These are phyloP conservation scores for Coemansia guatemalensis DNA, from an alignment of 192 early-diverging fungal genomes.

Conservation along the genomic window DNA sequence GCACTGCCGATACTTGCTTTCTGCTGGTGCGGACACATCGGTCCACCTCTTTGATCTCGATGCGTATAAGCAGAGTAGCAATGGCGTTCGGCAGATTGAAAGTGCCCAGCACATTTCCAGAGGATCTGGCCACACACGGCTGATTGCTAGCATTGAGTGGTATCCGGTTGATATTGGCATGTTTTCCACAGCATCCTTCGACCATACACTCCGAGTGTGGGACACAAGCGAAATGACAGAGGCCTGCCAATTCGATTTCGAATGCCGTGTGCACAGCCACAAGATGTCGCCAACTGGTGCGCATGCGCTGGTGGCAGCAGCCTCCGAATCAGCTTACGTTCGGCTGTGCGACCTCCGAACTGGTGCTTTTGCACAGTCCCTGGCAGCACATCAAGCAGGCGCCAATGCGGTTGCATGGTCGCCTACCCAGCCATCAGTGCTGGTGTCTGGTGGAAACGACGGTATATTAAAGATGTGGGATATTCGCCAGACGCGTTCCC, in stretches of 20 bases:
- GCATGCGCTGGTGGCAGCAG: constrained; percentile 78
- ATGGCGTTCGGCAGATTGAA: constrained; percentile 16
- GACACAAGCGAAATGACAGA: constrained; percentile 72
- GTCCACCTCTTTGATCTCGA: constrained; percentile 52
- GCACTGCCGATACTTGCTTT: constrained; percentile 34
- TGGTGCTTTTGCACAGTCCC: constrained; percentile 37
- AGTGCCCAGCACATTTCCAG: constrained; percentile 19
- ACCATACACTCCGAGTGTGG: constrained; percentile 77
- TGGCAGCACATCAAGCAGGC: constrained; percentile 60
- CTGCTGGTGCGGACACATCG: constrained; percentile 40
- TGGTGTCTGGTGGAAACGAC: constrained; percentile 79
- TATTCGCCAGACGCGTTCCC: constrained; percentile 71
- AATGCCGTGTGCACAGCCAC: constrained; percentile 66
- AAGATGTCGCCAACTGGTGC: constrained; percentile 74
- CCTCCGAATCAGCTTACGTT: constrained; percentile 63
- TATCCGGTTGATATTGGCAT: constrained; percentile 83
- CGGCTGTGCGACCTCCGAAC: constrained; percentile 74
- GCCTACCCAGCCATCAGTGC: constrained; percentile 61
- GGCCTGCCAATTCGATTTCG: constrained; percentile 69
- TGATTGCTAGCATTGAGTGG: constrained; percentile 74
- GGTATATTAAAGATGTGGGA: constrained; percentile 80
- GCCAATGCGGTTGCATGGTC: constrained; percentile 74
- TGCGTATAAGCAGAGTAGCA: neutral
- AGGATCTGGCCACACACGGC: constrained; percentile 59
- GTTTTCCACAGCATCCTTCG: constrained; percentile 78